A percentile compares a stretch with the other conserved stretches of the same genome.
These are phyloP conservation scores for Aspergillus homomorphus DNA, from an alignment of 495 filamentous ascomycete species.

Conservation along the genomic window DNA sequence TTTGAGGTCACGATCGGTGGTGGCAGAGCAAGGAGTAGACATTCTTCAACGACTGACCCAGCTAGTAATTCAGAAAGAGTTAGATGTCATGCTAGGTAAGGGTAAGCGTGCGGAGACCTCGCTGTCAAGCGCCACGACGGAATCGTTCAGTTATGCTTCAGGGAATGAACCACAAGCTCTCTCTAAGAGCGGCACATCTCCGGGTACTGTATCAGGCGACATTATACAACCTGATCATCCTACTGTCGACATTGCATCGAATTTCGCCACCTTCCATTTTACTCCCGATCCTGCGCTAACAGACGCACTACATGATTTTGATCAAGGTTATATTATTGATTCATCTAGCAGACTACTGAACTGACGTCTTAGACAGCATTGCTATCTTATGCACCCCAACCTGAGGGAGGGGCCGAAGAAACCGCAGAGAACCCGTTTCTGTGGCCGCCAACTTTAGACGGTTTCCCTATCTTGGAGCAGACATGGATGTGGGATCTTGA, in stretches of 20 bases:
- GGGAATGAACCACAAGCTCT: neutral
- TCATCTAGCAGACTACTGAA: neutral
- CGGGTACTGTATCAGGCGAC: too few species aligned
- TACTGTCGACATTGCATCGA: too few species aligned
- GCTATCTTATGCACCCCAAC: constrained; percentile 3
- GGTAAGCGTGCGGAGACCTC: neutral
- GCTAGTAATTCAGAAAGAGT: constrained; percentile 31
- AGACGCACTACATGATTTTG: constrained; percentile 13
- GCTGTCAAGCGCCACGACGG: neutral
- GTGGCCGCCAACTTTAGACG: neutral
- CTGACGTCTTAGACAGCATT: neutral
- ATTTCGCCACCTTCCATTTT: too few species aligned
- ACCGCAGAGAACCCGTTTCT: neutral
- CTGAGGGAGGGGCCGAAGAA: neutral
- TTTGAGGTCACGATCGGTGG: constrained; percentile 19
- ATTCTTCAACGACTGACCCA: constrained; percentile 24
- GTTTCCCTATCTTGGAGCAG: constrained; percentile 12
- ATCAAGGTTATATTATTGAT: constrained; percentile 12
- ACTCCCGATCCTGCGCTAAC: constrained; percentile 15
- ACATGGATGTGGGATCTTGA: constrained; percentile 18
- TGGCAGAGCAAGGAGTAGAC: constrained; percentile 26
- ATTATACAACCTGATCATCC: too few species aligned
- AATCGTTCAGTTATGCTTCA: neutral
- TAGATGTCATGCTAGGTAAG: constrained; percentile 23
- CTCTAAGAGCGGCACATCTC: neutral